phyloP scores from a whole-genome alignment of 1,284 basidiomycete genomes.

The Pseudozyma pruni region DNA sequence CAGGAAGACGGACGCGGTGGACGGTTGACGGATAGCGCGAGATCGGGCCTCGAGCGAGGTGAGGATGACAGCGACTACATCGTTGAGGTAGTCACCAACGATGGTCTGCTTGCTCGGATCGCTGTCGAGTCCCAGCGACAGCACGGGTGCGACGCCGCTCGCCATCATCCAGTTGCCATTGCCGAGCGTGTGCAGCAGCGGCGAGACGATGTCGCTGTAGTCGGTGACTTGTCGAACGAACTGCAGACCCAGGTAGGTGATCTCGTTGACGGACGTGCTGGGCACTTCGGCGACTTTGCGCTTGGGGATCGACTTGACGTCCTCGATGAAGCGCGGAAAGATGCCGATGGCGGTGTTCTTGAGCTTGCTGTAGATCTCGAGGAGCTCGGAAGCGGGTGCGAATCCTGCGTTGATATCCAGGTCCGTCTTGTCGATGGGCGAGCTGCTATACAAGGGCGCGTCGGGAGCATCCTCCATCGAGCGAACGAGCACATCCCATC shows the following conservation, averaged over 20 bases:
- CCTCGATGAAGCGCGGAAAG: conserved; percentile 64
- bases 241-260: conserved; percentile 57
- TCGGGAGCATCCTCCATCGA: conserved; percentile 46
- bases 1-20: conserved; percentile 60
- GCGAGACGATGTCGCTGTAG: conserved; percentile 59
- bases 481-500: conserved; percentile 37
- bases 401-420: conserved; percentile 42
- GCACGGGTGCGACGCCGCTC: conserved; percentile 49
- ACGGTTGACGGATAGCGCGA: conserved; percentile 55
- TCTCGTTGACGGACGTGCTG: conserved; percentile 61
- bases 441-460: conserved; percentile 23
- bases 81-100: conserved; percentile 53
- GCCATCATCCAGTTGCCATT: conserved; percentile 64
- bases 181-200: conserved; percentile 56
- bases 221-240: conserved; percentile 56
- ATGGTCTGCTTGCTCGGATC: conserved; percentile 45
- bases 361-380: conserved; percentile 44
- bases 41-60: conserved; percentile 56
- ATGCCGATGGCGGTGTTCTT: conserved; percentile 55
- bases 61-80: conserved; percentile 50
- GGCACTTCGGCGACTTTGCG: conserved; percentile 59
- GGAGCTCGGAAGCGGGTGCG: conserved; percentile 32
- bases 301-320: conserved; percentile 60
- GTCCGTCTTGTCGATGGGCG: conserved; percentile 32
- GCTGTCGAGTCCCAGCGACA: conserved; percentile 51